Conservation (phyloP, 805 yeast species). For the Nakazawaea laoshanensis region DNA sequence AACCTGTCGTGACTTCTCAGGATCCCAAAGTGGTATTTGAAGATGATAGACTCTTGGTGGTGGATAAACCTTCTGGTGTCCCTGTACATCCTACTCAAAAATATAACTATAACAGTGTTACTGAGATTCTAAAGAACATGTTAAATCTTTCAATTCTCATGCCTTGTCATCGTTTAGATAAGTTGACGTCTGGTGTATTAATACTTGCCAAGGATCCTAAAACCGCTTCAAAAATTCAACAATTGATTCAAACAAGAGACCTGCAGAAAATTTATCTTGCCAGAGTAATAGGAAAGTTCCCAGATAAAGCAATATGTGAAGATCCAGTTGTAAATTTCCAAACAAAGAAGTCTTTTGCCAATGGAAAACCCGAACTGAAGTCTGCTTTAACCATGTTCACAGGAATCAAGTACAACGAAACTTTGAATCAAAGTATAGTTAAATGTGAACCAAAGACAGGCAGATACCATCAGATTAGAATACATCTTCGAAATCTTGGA, state of each 20-base stretch:
- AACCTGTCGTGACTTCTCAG: slow-evolving; percentile 26
- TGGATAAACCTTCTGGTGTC: slow-evolving; percentile 43
- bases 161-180: slow-evolving; percentile 44
- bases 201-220: slow-evolving; percentile 30
- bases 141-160: slow-evolving; percentile 9
- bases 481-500: slow-evolving; percentile 41
- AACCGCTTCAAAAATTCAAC: slow-evolving; percentile 24
- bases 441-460: slow-evolving; percentile 44
- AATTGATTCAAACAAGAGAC: slow-evolving; percentile 18
- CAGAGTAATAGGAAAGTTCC: slow-evolving; percentile 33
- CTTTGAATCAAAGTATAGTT: slow-evolving; percentile 27
- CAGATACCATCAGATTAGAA: slow-evolving; percentile 48
- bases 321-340: slow-evolving; percentile 30
- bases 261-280: slow-evolving; percentile 38
- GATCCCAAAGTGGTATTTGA: slow-evolving; percentile 24
- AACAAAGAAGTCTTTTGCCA: slow-evolving; percentile 17
- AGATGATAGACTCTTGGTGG: slow-evolving; percentile 30
- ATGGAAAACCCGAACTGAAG: slow-evolving; percentile 15
- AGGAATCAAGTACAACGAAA: slow-evolving; percentile 8
- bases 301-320: slow-evolving; percentile 20
- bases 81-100: slow-evolving; percentile 47
- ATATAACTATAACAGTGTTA: slow-evolving; percentile 32
- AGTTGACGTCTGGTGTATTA: slow-evolving; percentile 41
- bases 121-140: slow-evolving; percentile 31
- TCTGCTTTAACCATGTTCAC: slow-evolving; percentile 15